Evolutionary conservation across 75 land plant species (phyloP).

Genomic region (Sequoiadendron giganteum): DNA sequence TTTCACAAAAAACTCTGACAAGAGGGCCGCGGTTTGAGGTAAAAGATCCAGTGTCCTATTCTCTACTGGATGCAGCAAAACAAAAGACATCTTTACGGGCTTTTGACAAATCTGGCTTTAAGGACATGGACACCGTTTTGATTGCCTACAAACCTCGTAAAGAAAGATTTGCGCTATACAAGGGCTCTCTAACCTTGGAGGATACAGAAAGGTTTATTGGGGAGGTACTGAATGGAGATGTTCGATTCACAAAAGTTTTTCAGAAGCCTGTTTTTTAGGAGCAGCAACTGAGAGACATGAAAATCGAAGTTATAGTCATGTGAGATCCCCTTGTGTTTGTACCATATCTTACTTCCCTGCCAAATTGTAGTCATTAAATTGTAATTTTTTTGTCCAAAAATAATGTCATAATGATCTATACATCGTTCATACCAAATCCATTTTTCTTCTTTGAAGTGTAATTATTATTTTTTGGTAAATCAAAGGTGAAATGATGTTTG

Average conservation of each 20-base stretch:
- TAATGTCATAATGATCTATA: neutral
- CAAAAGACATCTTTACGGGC: slow-evolving; percentile 62
- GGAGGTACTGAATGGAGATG: slow-evolving; percentile 72
- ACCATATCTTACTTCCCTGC: neutral
- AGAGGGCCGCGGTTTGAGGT: slow-evolving; percentile 31
- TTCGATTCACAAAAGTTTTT: slow-evolving; percentile 49
- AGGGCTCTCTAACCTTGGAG: slow-evolving; percentile 48
- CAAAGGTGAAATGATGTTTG: neutral
- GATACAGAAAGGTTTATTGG: slow-evolving; percentile 62
- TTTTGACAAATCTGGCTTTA: slow-evolving; percentile 56
- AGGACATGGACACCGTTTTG: slow-evolving; percentile 44
- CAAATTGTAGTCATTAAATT: neutral
- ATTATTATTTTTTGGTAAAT: no score
- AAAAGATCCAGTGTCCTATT: slow-evolving; percentile 51
- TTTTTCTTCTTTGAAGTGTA: neutral
- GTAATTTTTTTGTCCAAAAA: neutral
- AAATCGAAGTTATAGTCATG: neutral
- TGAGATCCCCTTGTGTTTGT: neutral
- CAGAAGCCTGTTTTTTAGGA: slow-evolving; percentile 38
- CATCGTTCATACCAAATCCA: neutral
- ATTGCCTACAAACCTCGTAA: slow-evolving; percentile 89
- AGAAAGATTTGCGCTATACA: slow-evolving; percentile 56
- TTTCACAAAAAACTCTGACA: slow-evolving; percentile 67
- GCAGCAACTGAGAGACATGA: neutral
- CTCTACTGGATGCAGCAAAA: slow-evolving; percentile 64